These are phyloP conservation scores for Pleomassaria siparia DNA, from an alignment of 2,329 filamentous ascomycete genomes.

Conservation along the genomic window DNA sequence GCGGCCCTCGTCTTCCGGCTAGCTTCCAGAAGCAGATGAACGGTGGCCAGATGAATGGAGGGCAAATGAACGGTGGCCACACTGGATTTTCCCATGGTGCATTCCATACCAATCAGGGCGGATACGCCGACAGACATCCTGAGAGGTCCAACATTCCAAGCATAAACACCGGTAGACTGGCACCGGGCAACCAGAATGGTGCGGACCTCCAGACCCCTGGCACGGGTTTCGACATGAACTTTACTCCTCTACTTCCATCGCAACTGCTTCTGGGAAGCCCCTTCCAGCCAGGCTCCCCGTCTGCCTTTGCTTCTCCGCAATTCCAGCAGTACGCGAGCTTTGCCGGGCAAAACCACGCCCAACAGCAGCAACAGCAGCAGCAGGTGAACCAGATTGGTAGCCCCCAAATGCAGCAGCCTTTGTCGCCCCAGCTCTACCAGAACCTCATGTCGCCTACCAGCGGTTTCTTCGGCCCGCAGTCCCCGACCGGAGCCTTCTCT, in stretches of 20 bases:
- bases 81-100: conserved; percentile 92
- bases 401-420: conserved; percentile 69
- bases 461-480: conserved; percentile 82
- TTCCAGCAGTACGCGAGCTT: conserved; percentile 84
- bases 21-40: conserved; percentile 74
- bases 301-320: conserved; percentile 85
- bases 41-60: conserved; percentile 65
- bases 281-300: conserved; percentile 92
- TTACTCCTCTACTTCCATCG: conserved; percentile 91
- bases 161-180: conserved; percentile 81
- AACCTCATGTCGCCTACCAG: conserved; percentile 82
- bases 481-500: conserved; percentile 76
- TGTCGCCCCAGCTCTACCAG: conserved; percentile 84
- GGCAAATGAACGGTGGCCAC: conserved; percentile 69
- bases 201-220: conserved; percentile 83
- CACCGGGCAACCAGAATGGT: conserved; percentile 56
- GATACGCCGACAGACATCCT: conserved; percentile 84
- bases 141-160: conserved; percentile 83
- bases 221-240: conserved; percentile 95
- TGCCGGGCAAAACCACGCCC: conserved; percentile 56
- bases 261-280: conserved; percentile 93
- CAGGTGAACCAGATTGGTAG: conserved; percentile 67
- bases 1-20: conserved; percentile 59
- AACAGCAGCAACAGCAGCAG: conserved; percentile 54
- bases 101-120: conserved; percentile 82